Base-by-base conservation (phyloP, 2,329 filamentous ascomycete genomes). In the Ascochyta pisi region DNA sequence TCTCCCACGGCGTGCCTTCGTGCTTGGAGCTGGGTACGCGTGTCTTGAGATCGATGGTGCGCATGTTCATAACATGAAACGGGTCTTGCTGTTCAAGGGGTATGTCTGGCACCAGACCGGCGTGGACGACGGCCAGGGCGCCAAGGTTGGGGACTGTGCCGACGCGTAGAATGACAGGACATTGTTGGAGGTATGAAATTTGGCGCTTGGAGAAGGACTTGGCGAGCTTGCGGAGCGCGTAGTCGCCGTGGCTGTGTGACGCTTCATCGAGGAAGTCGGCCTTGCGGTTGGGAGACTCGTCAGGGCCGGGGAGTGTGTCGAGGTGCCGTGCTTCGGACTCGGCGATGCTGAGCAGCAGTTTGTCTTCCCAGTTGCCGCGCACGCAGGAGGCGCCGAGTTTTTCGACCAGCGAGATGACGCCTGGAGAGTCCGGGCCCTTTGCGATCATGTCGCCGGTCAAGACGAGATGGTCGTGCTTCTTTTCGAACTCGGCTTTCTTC, bases 361-460 rank as follows among this genome's bases (percentile, higher is more conserved):
- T 84, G 73, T 98, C 93, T 73, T 99, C 95, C 77, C 96, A 91
- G 76, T 97, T 97, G 16, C 95, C 95, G 46, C 94, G 88, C 8
- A 98, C 92, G 60, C 87, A 91, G 27, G 88, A 91, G 22, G 94
- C 93, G 46, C 85, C 84, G 34, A 94, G 78, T 13, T 84, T 77
- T 73, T 92, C 89, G 34, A 91, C 88, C 38, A 92, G 81, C 54
- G 89, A 85, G 43, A 98, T 82, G 0, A 96, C 91, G 34, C 88
- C 91, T 0, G 82, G 69, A 29, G 90, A 94, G 76, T 96, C 88
- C 10, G 93, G 92, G 0, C 94, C 93, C 77, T 96, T 96, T 70
- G 88, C 88, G 65, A 98, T 72, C 63, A 79, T 73, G 71, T 78
- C 71, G 61, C 73, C 66, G 42, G 73, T 71, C 35, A 77, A 54